Evolutionary conservation across 805 yeast species (phyloP).

Genomic region (Priceomyces carsonii): DNA sequence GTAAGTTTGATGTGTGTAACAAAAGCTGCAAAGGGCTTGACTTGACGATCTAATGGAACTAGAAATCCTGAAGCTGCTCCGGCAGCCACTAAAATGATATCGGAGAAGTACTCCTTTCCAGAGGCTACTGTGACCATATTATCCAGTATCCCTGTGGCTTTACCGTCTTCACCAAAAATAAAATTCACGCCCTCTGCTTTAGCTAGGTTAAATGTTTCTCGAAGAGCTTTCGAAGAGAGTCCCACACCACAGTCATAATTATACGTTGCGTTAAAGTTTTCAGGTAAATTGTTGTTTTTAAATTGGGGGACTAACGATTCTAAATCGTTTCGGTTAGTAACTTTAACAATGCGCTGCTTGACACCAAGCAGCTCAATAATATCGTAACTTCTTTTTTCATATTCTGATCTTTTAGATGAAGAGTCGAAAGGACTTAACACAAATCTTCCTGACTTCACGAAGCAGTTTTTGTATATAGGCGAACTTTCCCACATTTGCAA

Average conservation of each 20-base stretch:
- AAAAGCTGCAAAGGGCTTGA: constrained; percentile 36
- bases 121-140: background rate
- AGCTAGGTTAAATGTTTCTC: constrained; percentile 27
- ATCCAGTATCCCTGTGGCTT: constrained; percentile 10
- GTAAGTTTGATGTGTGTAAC: constrained; percentile 38
- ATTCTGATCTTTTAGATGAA: constrained; percentile 8
- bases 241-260: constrained; percentile 33
- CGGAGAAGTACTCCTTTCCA: constrained; percentile 22
- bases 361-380: constrained; percentile 10
- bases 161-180: constrained; percentile 23
- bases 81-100: constrained; percentile 29
- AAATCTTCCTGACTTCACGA: constrained; percentile 43
- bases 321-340: constrained; percentile 9
- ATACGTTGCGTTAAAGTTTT: constrained; percentile 9
- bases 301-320: constrained; percentile 11
- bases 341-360: constrained; percentile 8
- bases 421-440: constrained; percentile 32
- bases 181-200: constrained; percentile 32
- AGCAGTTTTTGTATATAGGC: constrained; percentile 30
- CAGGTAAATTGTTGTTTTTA: constrained; percentile 10
- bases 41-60: constrained; percentile 26
- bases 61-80: constrained; percentile 42
- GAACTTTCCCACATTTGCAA: constrained; percentile 36
- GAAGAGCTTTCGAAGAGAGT: constrained; percentile 31
- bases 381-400: constrained; percentile 12